Evolutionary conservation across 169 alveolate genomes (phyloP), one percentile per base, ranked within the genome.

Genomic region (Eimeria mitis): DNA sequence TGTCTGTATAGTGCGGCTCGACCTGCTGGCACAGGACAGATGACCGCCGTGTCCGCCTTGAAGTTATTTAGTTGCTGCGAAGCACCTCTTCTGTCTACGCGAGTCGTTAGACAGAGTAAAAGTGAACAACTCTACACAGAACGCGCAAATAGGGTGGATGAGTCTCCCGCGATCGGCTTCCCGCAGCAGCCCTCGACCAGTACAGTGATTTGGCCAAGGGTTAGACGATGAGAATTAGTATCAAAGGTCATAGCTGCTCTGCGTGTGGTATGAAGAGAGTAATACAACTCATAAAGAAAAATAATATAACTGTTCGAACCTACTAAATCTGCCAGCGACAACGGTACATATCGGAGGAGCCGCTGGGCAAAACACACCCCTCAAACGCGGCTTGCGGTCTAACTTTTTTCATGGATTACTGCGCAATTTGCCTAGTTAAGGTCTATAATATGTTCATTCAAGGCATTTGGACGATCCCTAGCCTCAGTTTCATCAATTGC

Each of bases 341-440:
- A 71, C 81, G 81, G 81, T 71, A 71, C 81, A 71, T 13, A 71
- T 71, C 81, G 81, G 81, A 40, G 81, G 52, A 71, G 81, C 54
- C 81, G 81, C 54, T 71, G 81, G 81, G 81, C 54, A 71, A 40
- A 71, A 71, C 81, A 34, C 49, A 34, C 52, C 81, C 81, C 81
- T 40, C 28, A 71, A 71, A 21, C 31, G 49, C 31, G 4, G 16
- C 54, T 71, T 71, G 54, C 34, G 37, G 54, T 40, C 1, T 0
- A 31, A 37, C 37, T 34, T 71, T 21, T n/a, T 5, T 5, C 3
- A 40, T 40, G 5, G 37, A 71, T 37, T 71, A 40, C 31, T 4
- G 31, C 16, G 54, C n/a, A 71, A 71, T 8, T 14, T 14, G 81
- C 0, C 16, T 71, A 34, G 11, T 71, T 37, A 71, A 34, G 54